A percentile compares a stretch with the other conserved stretches of the same genome.
phyloP scores from a whole-genome alignment of 2,329 filamentous ascomycete genomes.

The Tolypocladium capitatum region DNA sequence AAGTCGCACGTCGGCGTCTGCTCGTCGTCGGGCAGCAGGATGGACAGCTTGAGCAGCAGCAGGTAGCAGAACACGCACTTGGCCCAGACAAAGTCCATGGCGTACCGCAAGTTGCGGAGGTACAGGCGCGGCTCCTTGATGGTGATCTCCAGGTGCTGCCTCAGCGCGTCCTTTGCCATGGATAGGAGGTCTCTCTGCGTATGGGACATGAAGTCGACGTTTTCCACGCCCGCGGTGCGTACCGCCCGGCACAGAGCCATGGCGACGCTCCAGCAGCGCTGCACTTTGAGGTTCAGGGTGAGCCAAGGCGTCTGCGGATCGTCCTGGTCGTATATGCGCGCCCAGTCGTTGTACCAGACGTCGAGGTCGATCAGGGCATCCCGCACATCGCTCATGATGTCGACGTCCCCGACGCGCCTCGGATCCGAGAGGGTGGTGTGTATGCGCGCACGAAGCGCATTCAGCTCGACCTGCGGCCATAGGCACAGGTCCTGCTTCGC shows the following conservation, averaged over 20 bases:
- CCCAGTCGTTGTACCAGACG: constrained; percentile 30
- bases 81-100: constrained; percentile 46
- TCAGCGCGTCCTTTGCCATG: constrained; percentile 36
- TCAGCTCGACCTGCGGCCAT: constrained; percentile 35
- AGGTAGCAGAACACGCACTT: constrained; percentile 45
- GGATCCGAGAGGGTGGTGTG: constrained; percentile 19
- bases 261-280: constrained; percentile 39
- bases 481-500: constrained; percentile 36
- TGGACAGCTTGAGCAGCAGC: constrained; percentile 36
- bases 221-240: constrained; percentile 19
- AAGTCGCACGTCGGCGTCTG: constrained; percentile 6
- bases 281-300: constrained; percentile 33
- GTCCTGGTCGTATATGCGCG: constrained; percentile 12
- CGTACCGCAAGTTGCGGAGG: constrained; percentile 35
- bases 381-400: constrained; percentile 25
- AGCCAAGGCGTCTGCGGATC: constrained; percentile 16
- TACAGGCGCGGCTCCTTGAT: constrained; percentile 31
- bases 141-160: constrained; percentile 35
- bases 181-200: constrained; percentile 32
- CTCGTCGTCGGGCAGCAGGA: constrained; percentile 29
- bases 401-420: constrained; percentile 15
- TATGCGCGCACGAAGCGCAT: constrained; percentile 18
- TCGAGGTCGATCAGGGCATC: constrained; percentile 33
- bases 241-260: constrained; percentile 38
- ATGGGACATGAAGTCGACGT: constrained; percentile 29